A percentile compares a stretch with the other conserved stretches of the same genome.
phyloP scores from a whole-genome alignment of 208 protist species.

The Wallacemonas sp. region DNA sequence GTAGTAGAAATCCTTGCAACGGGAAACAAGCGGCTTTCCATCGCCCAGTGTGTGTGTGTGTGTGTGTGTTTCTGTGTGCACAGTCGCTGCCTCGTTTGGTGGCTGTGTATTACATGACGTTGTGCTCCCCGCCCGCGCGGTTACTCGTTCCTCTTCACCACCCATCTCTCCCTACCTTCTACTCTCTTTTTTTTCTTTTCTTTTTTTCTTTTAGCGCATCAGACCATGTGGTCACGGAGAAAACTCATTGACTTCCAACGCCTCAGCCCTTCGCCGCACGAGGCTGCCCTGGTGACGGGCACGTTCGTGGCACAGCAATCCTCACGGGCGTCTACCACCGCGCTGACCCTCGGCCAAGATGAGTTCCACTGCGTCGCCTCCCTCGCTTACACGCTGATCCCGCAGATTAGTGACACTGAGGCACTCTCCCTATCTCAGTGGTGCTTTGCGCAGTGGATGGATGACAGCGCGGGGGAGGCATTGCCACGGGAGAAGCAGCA shows the following conservation, averaged over 20 bases:
- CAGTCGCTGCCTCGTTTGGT: too few relatives aligned
- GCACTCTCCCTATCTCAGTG: background rate
- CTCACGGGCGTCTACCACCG: background rate
- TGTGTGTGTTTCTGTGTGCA: too few relatives aligned
- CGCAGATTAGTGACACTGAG: constrained; percentile 20
- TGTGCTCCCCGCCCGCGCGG: too few relatives aligned
- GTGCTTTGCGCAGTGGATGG: constrained; percentile 41
- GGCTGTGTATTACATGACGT: too few relatives aligned
- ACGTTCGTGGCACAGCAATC: constrained; percentile 9
- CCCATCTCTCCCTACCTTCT: too few relatives aligned
- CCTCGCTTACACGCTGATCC: constrained; percentile 63
- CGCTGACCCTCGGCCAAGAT: constrained; percentile 22
- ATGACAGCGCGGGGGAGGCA: constrained; percentile 10
- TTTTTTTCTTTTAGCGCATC: background rate
- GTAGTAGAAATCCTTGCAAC: too few relatives aligned
- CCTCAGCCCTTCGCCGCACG: background rate
- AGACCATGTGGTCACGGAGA: constrained; percentile 37
- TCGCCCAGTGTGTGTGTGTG: too few relatives aligned
- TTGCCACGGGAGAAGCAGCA: too few relatives aligned
- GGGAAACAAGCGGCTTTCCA: too few relatives aligned
- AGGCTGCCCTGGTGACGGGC: constrained; percentile 13
- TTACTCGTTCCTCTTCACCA: too few relatives aligned
- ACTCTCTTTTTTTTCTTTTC: background rate
- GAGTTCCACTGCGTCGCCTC: constrained; percentile 45
- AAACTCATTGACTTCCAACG: constrained; percentile 22